phyloP scores from a whole-genome alignment of 1,139 yeast species.

The Williopsis jadinii region DNA sequence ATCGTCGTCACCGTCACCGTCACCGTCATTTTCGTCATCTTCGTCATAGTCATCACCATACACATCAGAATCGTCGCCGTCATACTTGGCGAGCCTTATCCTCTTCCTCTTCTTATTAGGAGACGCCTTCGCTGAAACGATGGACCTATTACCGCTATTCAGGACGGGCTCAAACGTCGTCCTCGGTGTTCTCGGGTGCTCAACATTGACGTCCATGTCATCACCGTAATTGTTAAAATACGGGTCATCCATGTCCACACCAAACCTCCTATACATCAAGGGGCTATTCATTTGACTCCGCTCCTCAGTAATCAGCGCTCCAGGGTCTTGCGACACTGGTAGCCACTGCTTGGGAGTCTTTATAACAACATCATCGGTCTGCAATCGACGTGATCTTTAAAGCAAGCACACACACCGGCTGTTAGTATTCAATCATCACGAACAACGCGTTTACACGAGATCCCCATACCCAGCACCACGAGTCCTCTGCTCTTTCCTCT shows the following conservation, averaged over 20 bases:
- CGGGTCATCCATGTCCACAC: neutral
- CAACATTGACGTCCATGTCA: neutral
- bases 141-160: no score
- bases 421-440: no score
- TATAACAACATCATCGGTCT: conserved; percentile 15
- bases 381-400: conserved; percentile 6
- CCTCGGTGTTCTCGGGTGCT: neutral
- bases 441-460: no score
- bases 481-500: conserved; percentile 11
- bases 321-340: conserved; percentile 14
- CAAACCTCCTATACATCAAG: neutral
- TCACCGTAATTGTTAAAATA: neutral
- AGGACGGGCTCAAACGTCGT: no score
- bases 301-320: conserved; percentile 17
- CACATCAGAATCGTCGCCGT: neutral
- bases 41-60: neutral
- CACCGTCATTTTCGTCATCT: neutral
- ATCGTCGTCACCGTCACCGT: neutral
- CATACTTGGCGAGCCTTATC: neutral
- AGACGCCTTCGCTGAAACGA: no score
- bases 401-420: no score
- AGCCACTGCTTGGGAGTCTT: conserved; percentile 15
- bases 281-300: neutral
- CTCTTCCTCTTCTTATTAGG: neutral
- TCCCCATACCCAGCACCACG: conserved; percentile 18